Conservation (phyloP, 2,329 filamentous ascomycete genomes). For the Lomentospora prolificans region DNA sequence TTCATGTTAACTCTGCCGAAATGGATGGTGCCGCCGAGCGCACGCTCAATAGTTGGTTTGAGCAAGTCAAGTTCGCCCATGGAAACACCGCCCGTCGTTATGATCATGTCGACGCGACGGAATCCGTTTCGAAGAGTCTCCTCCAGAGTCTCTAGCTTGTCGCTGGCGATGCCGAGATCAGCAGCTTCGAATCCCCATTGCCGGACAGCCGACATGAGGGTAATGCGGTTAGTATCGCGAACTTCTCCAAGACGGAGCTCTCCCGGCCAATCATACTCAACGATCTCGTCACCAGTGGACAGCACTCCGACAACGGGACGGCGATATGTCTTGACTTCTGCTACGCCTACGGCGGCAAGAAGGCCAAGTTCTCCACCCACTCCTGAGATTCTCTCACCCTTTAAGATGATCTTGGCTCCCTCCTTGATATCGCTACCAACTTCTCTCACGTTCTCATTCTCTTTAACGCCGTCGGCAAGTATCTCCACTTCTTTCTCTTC, state of each 20-base stretch:
- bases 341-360: constrained; percentile 72
- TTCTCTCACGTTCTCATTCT: constrained; percentile 83
- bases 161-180: constrained; percentile 77
- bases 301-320: constrained; percentile 76
- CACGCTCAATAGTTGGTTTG: constrained; percentile 89
- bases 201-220: constrained; percentile 66
- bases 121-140: constrained; percentile 66
- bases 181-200: constrained; percentile 69
- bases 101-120: constrained; percentile 65
- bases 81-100: constrained; percentile 89
- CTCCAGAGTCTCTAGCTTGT: constrained; percentile 66
- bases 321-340: constrained; percentile 60
- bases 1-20: constrained; percentile 98
- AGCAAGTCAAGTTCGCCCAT: constrained; percentile 97
- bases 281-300: constrained; percentile 91
- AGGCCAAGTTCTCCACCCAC: constrained; percentile 87
- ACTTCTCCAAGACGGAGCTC: constrained; percentile 71
- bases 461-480: constrained; percentile 61
- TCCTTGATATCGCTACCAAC: constrained; percentile 76
- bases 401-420: constrained; percentile 59
- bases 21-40: constrained; percentile 84
- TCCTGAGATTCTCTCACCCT: constrained; percentile 74
- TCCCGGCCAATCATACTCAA: constrained; percentile 57
- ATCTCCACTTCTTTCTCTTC: constrained; percentile 89
- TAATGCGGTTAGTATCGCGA: constrained; percentile 84